These are phyloP conservation scores for Aurinia saxatilis DNA, from an alignment of 345 rosid species.

Conservation along the genomic window DNA sequence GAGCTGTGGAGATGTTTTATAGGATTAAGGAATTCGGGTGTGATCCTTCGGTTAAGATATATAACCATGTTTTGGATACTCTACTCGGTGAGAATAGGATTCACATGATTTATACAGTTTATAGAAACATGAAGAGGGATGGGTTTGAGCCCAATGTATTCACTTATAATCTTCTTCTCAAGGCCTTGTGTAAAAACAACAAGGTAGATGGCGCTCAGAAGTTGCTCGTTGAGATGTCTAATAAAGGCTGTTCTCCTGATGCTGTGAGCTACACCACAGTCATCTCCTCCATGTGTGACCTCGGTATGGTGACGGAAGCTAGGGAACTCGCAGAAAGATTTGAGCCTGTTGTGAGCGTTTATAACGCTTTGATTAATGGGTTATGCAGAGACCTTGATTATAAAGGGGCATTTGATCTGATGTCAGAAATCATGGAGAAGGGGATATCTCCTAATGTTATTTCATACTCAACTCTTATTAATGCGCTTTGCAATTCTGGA, in stretches of 20 bases:
- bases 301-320: constrained; percentile 64
- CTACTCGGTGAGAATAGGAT: constrained; percentile 65
- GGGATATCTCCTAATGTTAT: constrained; percentile 59
- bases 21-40: constrained; percentile 77
- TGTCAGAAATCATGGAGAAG: constrained; percentile 43
- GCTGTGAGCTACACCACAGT: constrained; percentile 74
- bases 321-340: constrained; percentile 47
- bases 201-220: constrained; percentile 69
- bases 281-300: constrained; percentile 65
- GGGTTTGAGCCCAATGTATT: constrained; percentile 74
- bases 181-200: constrained; percentile 82
- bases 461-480: constrained; percentile 65
- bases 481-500: constrained; percentile 46
- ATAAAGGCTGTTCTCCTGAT: constrained; percentile 63
- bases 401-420: constrained; percentile 43
- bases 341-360: constrained; percentile 47
- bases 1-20: constrained; percentile 75
- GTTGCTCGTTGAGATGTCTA: constrained; percentile 67
- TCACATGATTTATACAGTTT: constrained; percentile 54
- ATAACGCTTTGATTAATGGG: constrained; percentile 67
- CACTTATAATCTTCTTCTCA: constrained; percentile 72
- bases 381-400: constrained; percentile 47
- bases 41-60: constrained; percentile 67
- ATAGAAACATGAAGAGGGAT: constrained; percentile 74
- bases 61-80: constrained; percentile 74